phyloP scores from a whole-genome alignment of 805 yeast species.

The Zygosaccharomyces siamensis region DNA sequence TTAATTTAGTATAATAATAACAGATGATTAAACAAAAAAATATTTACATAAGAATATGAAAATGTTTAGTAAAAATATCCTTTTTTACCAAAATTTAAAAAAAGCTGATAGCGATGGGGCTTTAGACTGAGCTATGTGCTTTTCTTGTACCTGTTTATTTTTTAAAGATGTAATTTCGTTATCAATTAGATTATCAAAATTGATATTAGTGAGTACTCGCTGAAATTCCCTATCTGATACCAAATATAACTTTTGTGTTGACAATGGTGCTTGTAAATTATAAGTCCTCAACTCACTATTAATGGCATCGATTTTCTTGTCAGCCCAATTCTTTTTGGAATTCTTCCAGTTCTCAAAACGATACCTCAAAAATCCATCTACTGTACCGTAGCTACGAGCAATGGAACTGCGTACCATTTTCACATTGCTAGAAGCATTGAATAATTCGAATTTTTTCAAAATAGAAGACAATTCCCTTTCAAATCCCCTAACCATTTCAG shows the following conservation, averaged over 20 bases:
- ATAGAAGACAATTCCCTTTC: slow-evolving; percentile 30
- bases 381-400: slow-evolving; percentile 14
- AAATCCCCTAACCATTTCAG: slow-evolving; percentile 38
- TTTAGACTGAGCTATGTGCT: background rate
- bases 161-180: slow-evolving; percentile 3
- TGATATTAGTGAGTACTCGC: slow-evolving; percentile 36
- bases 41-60: background rate
- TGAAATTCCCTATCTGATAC: slow-evolving; percentile 41
- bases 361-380: slow-evolving; percentile 18
- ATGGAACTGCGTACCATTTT: slow-evolving; percentile 10
- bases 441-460: slow-evolving; percentile 3
- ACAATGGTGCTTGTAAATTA: slow-evolving; percentile 58
- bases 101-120: background rate
- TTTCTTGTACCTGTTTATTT: background rate
- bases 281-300: slow-evolving; percentile 53
- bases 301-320: slow-evolving; percentile 36
- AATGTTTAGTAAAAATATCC: background rate
- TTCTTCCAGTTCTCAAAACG: slow-evolving; percentile 37
- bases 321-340: slow-evolving; percentile 32
- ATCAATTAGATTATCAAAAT: slow-evolving; percentile 14
- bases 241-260: slow-evolving; percentile 55
- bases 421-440: slow-evolving; percentile 7
- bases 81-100: slow-evolving; percentile 10
- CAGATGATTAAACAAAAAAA: background rate
- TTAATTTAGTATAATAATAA: background rate